A percentile compares a stretch with the other conserved stretches of the same genome.
Conservation (phyloP, 495 filamentous ascomycete genomes). For the Evansstolkia leycettana region DNA sequence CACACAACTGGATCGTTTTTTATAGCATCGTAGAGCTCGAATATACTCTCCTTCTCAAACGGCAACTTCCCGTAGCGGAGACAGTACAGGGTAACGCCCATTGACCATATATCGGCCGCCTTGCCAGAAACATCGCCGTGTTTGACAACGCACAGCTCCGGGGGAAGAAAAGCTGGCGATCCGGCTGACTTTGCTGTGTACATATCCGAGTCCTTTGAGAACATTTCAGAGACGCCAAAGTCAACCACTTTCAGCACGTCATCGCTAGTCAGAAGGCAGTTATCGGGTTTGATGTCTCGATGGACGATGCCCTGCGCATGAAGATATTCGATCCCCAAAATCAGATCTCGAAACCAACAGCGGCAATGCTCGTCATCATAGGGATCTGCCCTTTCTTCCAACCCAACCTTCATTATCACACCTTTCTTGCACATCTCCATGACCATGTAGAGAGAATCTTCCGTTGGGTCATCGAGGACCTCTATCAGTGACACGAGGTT, state of each 20-base stretch:
- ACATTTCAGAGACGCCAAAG: slow-evolving; percentile 98
- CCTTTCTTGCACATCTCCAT: slow-evolving; percentile 98
- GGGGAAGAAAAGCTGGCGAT: slow-evolving; percentile 88
- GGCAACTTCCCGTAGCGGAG: slow-evolving; percentile 79
- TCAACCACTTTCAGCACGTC: slow-evolving; percentile 94
- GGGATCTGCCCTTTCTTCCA: slow-evolving; percentile 72
- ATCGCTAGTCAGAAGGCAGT: slow-evolving; percentile 78
- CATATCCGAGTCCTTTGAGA: slow-evolving; percentile 83
- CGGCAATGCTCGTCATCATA: slow-evolving; percentile 77
- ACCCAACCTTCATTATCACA: slow-evolving; percentile 89
- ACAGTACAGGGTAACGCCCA: slow-evolving; percentile 94
- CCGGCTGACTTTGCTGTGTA: slow-evolving; percentile 87
- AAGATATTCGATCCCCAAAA: slow-evolving; percentile 90
- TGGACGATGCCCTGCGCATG: slow-evolving; percentile 94
- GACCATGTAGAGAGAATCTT: slow-evolving; percentile 96
- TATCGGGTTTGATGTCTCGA: slow-evolving; percentile 97
- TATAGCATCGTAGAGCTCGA: slow-evolving; percentile 87
- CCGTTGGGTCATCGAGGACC: slow-evolving; percentile 87
- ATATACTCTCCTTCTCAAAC: slow-evolving; percentile 62
- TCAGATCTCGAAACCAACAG: slow-evolving; percentile 89
- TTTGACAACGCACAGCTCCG: slow-evolving; percentile 78
- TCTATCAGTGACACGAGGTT: slow-evolving; percentile 91
- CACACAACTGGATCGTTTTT: slow-evolving; percentile 44
- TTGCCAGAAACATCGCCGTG: slow-evolving; percentile 83
- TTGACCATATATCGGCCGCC: slow-evolving; percentile 95